A percentile compares a stretch with the other conserved stretches of the same genome.
Conservation (phyloP, 1,139 yeast species). For the Magnusiomyces ingens region DNA sequence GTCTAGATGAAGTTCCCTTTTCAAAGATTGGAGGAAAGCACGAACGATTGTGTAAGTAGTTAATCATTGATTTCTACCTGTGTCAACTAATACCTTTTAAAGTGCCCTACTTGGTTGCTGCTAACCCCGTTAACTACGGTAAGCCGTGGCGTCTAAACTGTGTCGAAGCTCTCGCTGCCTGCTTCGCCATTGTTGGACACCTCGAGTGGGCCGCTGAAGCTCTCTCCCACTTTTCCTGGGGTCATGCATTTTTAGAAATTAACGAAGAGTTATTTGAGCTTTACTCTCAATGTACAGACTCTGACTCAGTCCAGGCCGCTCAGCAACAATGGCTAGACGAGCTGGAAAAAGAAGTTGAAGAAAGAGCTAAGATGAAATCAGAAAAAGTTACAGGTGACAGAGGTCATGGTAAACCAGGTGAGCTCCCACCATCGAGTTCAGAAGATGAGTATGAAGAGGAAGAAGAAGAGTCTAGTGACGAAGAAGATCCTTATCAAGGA, state of each 20-base stretch:
- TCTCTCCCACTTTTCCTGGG: conserved; percentile 85
- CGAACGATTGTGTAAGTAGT: conserved; percentile 48
- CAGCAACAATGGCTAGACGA: conserved; percentile 70
- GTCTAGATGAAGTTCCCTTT: conserved; percentile 93
- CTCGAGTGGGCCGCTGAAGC: conserved; percentile 80
- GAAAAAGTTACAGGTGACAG: conserved; percentile 76
- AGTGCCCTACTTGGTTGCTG: conserved; percentile 88
- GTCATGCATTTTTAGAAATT: conserved; percentile 72
- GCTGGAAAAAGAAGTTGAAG: conserved; percentile 61
- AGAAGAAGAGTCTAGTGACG: conserved; percentile 26
- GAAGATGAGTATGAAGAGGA: conserved; percentile 26
- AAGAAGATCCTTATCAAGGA: conserved; percentile 17
- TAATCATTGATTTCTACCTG: neutral
- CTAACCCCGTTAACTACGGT: conserved; percentile 95
- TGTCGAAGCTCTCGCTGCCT: conserved; percentile 96
- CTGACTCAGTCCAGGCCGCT: conserved; percentile 63
- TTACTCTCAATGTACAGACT: conserved; percentile 75
- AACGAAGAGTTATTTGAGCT: conserved; percentile 70
- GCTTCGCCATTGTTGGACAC: conserved; percentile 91
- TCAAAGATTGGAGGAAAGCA: conserved; percentile 83
- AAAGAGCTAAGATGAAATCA: conserved; percentile 44
- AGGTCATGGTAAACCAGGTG: conserved; percentile 42
- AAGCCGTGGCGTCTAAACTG: conserved; percentile 94
- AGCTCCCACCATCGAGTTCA: conserved; percentile 28
- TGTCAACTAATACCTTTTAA: neutral